Evolutionary conservation across 345 rosid genomes (phyloP), one percentile per base, ranked within the genome.

Genomic region (Syzygium aromaticum): DNA sequence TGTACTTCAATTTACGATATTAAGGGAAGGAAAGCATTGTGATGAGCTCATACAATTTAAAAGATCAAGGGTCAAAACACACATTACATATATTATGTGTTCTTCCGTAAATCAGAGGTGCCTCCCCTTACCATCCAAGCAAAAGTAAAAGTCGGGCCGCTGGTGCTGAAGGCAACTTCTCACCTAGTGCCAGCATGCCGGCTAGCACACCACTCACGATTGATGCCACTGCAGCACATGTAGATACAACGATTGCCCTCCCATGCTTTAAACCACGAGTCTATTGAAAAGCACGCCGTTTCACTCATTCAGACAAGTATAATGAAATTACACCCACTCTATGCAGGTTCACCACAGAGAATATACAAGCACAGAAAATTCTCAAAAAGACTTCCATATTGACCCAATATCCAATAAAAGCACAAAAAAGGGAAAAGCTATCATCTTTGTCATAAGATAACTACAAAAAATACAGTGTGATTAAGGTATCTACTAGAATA

Each of bases 211-310:
- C 98, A 54, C 98, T 96, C 86, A 98, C 93, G 49, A 98, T 96
- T 77, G 99, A 98, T 85, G 99, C 98, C 86, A 98, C 97, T 28
- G 99, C 98, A 84, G 99, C 99, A 89, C 99, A 98, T 17, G 99
- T 98, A 64, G 98, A 98, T 21, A 96, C 94, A 59, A 98, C 95
- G 15, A 98, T 95, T 85, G 99, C 99, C 88, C 99, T 95, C 54
- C 99, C 99, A 73, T 98, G 98, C 91, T 98, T 98, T 40, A 98
- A 91, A 88, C 99, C 99, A 25, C 92, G 95, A 54, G 99, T 98
- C 99, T 98, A 94, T 49, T 85, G 85, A 87, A 88, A 89, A 73
- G 84, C 83, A 85, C 43, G 40, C 63, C 14, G 19, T 30, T 88
- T 86, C 61, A 59, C 7, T 86, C 78, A 52, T 84, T 85, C 0